phyloP scores from a whole-genome alignment of 306 rosid genomes.

The Trifolium repens region DNA sequence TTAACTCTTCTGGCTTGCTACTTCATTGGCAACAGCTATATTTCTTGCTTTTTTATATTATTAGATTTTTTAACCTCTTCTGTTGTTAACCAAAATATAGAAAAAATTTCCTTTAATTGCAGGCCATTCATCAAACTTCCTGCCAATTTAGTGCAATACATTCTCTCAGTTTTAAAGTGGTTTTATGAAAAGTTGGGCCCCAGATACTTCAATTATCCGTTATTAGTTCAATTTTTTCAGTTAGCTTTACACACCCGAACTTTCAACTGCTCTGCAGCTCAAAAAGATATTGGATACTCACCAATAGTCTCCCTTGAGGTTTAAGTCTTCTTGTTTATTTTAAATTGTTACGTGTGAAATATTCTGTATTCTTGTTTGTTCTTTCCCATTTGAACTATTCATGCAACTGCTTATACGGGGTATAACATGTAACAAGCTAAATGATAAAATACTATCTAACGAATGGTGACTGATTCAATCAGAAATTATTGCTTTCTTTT shows the following conservation, averaged over 20 bases:
- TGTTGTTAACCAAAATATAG: conserved; percentile 39
- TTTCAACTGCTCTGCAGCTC: conserved; percentile 71
- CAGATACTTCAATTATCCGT: conserved; percentile 52
- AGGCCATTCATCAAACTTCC: conserved; percentile 85
- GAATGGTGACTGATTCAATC: conserved; percentile 10
- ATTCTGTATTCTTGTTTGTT: conserved; percentile 19
- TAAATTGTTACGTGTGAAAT: conserved; percentile 5
- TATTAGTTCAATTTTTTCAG: conserved; percentile 58
- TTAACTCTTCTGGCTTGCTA: conserved; percentile 33
- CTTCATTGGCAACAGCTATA: conserved; percentile 34
- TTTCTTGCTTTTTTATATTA: conserved; percentile 27
- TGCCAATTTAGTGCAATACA: conserved; percentile 54
- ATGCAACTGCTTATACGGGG: conserved; percentile 21
- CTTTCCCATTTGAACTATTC: conserved; percentile 18
- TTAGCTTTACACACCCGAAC: conserved; percentile 70
- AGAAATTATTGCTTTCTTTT: conserved; percentile 30
- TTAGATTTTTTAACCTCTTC: conserved; percentile 28
- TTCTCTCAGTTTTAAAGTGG: conserved; percentile 61
- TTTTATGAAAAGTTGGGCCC: conserved; percentile 57
- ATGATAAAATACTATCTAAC: conserved; percentile 18
- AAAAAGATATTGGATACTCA: conserved; percentile 66
- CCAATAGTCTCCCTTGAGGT: conserved; percentile 78
- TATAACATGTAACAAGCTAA: conserved; percentile 33
- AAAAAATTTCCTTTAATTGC: conserved; percentile 47
- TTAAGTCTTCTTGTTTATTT: conserved; percentile 40